These are phyloP conservation scores for Salix viminalis DNA, from an alignment of 345 rosid species.

Conservation along the genomic window DNA sequence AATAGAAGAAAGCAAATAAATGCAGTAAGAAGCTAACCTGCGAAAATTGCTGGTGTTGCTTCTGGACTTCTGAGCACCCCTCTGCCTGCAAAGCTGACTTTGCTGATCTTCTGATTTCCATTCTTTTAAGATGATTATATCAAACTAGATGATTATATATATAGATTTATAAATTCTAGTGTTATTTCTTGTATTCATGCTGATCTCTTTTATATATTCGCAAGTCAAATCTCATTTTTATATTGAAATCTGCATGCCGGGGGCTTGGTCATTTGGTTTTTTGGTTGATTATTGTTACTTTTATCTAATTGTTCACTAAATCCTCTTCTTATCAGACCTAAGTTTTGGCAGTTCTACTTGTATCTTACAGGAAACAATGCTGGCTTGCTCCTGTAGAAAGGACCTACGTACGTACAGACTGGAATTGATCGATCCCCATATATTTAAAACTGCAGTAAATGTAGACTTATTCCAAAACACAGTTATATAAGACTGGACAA, in stretches of 20 bases:
- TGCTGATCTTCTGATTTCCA: background rate
- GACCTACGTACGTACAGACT: too few species aligned
- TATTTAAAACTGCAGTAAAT: background rate
- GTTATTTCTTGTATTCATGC: background rate
- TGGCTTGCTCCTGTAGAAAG: background rate
- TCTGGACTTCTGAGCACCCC: background rate
- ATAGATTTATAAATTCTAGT: too few species aligned
- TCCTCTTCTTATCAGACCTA: background rate
- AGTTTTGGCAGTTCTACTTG: background rate
- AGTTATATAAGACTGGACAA: too few species aligned
- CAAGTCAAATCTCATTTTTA: background rate
- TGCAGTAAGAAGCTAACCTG: background rate
- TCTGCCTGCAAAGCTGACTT: background rate
- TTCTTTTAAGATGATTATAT: background rate
- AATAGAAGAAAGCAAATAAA: background rate
- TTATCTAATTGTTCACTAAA: background rate
- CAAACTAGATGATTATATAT: background rate
- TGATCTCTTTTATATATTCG: too few species aligned
- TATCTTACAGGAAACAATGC: background rate
- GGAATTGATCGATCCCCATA: background rate
- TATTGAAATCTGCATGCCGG: background rate
- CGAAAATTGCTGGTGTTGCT: background rate
- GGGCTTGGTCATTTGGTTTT: background rate
- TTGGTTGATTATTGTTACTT: background rate
- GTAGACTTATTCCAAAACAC: background rate